Evolutionary conservation across 441 rosid genomes (phyloP), one percentile per base, ranked within the genome.

Genomic region (Bocquillonia castaneifolia): DNA sequence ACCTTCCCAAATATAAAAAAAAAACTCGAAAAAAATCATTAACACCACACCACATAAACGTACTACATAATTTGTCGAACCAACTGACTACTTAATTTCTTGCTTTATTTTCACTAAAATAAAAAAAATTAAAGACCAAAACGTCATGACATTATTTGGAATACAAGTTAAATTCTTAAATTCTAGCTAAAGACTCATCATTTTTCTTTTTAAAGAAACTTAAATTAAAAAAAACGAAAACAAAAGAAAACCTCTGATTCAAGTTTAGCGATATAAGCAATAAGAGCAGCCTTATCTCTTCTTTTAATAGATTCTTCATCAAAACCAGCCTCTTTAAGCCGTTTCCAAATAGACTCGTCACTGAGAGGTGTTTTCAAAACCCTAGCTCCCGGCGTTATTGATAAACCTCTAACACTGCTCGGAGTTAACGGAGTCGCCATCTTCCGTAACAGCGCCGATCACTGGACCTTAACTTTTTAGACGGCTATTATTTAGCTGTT

Each of bases 181-280:
- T n/a, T n/a, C n/a, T n/a, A n/a, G n/a, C n/a, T n/a, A n/a, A n/a
- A n/a, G n/a, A n/a, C n/a, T n/a, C n/a, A 10, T 10, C 40, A 36
- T 10, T 36, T 36, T 3, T 3, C 10, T 36, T 36, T 58, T 34
- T 58, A 7, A 31, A 32, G 62, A 58, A 32, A 58, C 2, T 31
- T 2, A 63, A 47, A 55, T 34, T 31, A 28, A 20, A 14, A 57
- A 1, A 74, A 28, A 48, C 8, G 1, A 40, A 53, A 32, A 45
- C 22, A 31, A 52, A 68, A 64, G 51, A 70, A 42, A 75, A 89
- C 99, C 99, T 93, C 93, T 36, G 95, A 74, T 85, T 91, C 99
- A 1, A 93, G 91, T 72, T 89, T 89, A 20, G 96, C 92, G 36
- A 93, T 91, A 61, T 93, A 93, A 0, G 92, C 86, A 14, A 93